A percentile compares a stretch with the other conserved stretches of the same genome.
phyloP scores from a whole-genome alignment of 2,329 filamentous ascomycete genomes.

The Karstenula rhodostoma region DNA sequence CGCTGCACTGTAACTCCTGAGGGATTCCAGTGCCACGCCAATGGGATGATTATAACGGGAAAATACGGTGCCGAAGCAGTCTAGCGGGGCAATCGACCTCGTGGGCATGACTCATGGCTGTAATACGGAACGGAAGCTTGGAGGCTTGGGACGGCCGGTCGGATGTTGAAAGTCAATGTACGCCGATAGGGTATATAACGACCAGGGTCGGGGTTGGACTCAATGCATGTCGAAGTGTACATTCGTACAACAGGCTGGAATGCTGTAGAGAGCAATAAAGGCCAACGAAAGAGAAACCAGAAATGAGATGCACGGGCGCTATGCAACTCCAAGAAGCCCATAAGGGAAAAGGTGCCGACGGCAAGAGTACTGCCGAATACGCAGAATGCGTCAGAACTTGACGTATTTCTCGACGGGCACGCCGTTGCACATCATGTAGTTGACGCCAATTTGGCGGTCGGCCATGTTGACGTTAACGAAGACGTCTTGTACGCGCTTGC shows the following conservation, averaged over 20 bases:
- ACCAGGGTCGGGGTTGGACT: constrained; percentile 9
- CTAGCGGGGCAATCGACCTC: neutral
- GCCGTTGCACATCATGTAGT: constrained; percentile 31
- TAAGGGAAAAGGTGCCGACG: neutral
- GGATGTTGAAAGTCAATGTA: neutral
- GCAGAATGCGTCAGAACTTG: constrained; percentile 22
- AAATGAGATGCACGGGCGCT: constrained; percentile 1
- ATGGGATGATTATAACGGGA: neutral
- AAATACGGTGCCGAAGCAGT: neutral
- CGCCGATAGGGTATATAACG: neutral
- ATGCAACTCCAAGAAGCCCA: constrained; percentile 2
- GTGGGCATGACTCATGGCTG: neutral
- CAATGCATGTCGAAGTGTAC: neutral
- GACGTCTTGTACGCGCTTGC: constrained; percentile 30
- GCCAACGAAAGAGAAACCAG: neutral
- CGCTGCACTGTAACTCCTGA: neutral
- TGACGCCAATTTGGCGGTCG: constrained; percentile 29
- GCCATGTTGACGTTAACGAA: constrained; percentile 32
- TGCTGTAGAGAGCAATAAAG: neutral
- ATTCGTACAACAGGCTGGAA: neutral
- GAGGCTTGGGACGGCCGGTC: neutral
- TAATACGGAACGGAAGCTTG: neutral
- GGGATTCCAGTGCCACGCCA: neutral
- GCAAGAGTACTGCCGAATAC: neutral
- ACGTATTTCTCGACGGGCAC: constrained; percentile 29